These are phyloP conservation scores for Boletus rubescentipes DNA, from an alignment of 768 basidiomycete species.

Conservation along the genomic window DNA sequence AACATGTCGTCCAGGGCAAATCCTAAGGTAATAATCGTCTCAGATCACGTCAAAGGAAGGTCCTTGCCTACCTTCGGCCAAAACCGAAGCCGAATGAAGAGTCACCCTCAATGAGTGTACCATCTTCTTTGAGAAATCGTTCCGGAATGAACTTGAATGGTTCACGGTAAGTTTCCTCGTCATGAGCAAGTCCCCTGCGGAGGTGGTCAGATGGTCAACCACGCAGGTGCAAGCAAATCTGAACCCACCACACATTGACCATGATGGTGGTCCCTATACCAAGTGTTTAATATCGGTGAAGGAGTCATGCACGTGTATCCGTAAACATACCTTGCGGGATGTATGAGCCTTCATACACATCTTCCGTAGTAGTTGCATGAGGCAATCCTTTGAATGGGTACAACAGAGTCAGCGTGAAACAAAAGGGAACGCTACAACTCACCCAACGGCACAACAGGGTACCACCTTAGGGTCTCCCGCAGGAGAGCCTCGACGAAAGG, in stretches of 20 bases:
- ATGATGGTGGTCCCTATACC: conserved; percentile 18
- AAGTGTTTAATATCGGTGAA: not conserved
- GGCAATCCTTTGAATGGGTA: conserved; percentile 9
- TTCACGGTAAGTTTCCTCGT: conserved; percentile 37
- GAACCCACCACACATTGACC: conserved; percentile 24
- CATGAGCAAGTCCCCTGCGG: conserved; percentile 39
- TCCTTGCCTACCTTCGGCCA: conserved; percentile 21
- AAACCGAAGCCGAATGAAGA: conserved; percentile 21
- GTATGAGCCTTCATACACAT: conserved; percentile 25
- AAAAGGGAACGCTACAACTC: not conserved
- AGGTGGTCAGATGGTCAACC: not conserved
- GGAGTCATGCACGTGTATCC: not conserved
- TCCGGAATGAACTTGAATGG: conserved; percentile 43
- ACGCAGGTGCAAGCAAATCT: not conserved
- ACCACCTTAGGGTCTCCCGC: conserved; percentile 24
- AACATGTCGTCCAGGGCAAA: conserved; percentile 24
- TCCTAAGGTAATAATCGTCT: conserved; percentile 8
- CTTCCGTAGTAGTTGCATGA: conserved; percentile 19
- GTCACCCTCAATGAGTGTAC: conserved; percentile 7
- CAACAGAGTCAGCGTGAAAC: not conserved
- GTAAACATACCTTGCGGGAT: conserved; percentile 23
- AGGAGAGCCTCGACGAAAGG: conserved; percentile 27
- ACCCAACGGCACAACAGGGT: conserved; percentile 24
- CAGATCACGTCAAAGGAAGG: not conserved
- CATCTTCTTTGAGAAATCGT: conserved; percentile 32